Evolutionary conservation across 305 asterid genomes (phyloP), one percentile per base, ranked within the genome.

Genomic region (Fraxinus latifolia): DNA sequence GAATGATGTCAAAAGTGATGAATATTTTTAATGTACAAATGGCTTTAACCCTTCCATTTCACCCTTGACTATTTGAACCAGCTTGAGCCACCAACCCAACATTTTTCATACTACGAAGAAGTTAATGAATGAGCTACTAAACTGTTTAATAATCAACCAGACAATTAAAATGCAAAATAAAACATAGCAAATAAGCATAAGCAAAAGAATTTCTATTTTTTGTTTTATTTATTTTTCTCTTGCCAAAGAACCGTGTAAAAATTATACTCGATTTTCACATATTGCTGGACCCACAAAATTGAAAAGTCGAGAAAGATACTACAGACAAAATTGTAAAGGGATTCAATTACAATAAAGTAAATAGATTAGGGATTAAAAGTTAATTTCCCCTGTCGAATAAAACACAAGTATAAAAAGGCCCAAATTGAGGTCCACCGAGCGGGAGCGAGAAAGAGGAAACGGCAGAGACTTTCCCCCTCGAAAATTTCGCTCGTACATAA

Each of bases 121-220:
- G 73, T 70, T 74, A 78, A 55, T 58, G 68, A 83, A 80, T 68
- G 62, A 36, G 76, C 73, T 29, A 80, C 6, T 27, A 78, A 14
- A 14, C 71, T 62, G 62, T 9, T 82, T 25, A 83, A n/a, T 62
- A 83, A 79, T 78, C 73, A 80, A 60, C 39, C 71, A 21, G 47
- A 77, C 58, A 25, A 47, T 36, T 47, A 70, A n/a, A 37, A 39
- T 58, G 65, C 23, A 62, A 25, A 33, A 74, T 25, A 74, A 50
- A 74, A 68, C 73, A 27, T 12, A 79, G 50, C 36, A 83, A 77
- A 42, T n/a, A 17, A 53, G 65, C 23, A 53, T n/a, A 17, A 53
- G 25, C 1, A 17, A 53, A 53, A 53, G 65, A 53, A n/a, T 53
- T n/a, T 53, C 65, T 53, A 53, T 15, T 53, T 17, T 53, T 6